phyloP scores from a whole-genome alignment of 352 stramenopile species.

The Globisporangium alternatum region DNA sequence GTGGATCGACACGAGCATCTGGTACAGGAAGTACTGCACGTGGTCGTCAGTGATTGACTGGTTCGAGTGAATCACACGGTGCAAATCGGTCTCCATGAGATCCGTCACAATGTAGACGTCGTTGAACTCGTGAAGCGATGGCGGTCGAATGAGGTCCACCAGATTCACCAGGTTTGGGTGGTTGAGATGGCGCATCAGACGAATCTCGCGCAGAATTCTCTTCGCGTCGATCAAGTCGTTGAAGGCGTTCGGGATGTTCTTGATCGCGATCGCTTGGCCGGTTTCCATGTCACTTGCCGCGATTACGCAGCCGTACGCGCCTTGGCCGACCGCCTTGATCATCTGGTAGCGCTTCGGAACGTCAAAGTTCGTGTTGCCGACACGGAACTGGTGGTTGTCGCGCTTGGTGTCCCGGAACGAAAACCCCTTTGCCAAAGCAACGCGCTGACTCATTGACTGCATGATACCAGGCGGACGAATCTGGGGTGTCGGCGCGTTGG shows the following conservation, averaged over 20 bases:
- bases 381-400: constrained; percentile 86
- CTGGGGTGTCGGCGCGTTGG: constrained; percentile 49
- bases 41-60: constrained; percentile 80
- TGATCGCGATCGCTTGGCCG: constrained; percentile 91
- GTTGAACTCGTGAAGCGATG: constrained; percentile 86
- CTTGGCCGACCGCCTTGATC: constrained; percentile 89
- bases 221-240: constrained; percentile 88
- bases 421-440: constrained; percentile 60
- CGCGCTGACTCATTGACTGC: constrained; percentile 57
- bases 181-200: constrained; percentile 86
- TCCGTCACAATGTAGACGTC: constrained; percentile 86
- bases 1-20: constrained; percentile 75
- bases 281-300: constrained; percentile 84
- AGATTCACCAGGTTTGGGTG: constrained; percentile 83
- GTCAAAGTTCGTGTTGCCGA: constrained; percentile 86
- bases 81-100: constrained; percentile 76
- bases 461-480: constrained; percentile 35
- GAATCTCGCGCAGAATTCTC: constrained; percentile 85
- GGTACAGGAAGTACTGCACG: constrained; percentile 78
- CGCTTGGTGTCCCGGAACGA: constrained; percentile 83
- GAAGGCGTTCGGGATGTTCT: constrained; percentile 95
- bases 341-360: constrained; percentile 85
- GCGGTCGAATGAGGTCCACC: constrained; percentile 71
- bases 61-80: constrained; percentile 80
- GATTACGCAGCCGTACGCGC: constrained; percentile 91